These are phyloP conservation scores for Skeletonema tropicum DNA, from an alignment of 108 stramenopile genomes.

Conservation along the genomic window DNA sequence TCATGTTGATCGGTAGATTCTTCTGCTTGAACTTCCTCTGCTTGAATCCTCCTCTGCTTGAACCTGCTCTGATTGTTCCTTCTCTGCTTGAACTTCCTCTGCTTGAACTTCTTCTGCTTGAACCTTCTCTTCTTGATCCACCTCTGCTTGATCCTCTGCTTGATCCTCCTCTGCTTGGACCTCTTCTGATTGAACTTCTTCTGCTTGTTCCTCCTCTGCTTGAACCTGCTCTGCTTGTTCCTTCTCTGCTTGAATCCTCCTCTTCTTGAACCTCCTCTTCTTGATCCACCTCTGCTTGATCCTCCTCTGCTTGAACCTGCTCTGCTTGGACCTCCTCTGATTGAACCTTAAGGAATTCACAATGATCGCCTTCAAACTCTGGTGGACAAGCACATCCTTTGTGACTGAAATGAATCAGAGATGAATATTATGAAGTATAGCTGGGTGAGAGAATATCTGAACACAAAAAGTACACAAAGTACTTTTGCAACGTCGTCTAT, in stretches of 20 bases:
- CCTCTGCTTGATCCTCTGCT: too few species aligned
- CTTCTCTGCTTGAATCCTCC: too few species aligned
- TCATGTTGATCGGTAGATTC: not conserved
- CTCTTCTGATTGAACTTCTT: not conserved
- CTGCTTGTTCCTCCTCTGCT: not conserved
- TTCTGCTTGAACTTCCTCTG: not conserved
- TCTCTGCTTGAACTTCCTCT: not conserved
- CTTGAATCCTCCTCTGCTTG: not conserved
- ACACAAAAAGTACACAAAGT: not conserved
- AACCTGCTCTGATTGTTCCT: not conserved
- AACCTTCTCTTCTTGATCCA: not conserved
- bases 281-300: not conserved
- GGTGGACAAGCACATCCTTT: slow-evolving; percentile 62
- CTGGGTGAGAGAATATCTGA: not conserved
- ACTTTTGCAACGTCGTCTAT: not conserved
- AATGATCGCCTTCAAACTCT: slow-evolving; percentile 67
- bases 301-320: not conserved
- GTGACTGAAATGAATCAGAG: slow-evolving; percentile 27
- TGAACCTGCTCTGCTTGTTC: not conserved
- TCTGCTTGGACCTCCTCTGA: not conserved
- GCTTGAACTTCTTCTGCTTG: too few species aligned
- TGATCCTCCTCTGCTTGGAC: not conserved
- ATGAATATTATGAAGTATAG: not conserved
- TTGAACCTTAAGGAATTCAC: slow-evolving; percentile 43
- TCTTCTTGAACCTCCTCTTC: not conserved